Conservation (phyloP, 2,329 filamentous ascomycete species). For the Botrytis pseudocinerea region DNA sequence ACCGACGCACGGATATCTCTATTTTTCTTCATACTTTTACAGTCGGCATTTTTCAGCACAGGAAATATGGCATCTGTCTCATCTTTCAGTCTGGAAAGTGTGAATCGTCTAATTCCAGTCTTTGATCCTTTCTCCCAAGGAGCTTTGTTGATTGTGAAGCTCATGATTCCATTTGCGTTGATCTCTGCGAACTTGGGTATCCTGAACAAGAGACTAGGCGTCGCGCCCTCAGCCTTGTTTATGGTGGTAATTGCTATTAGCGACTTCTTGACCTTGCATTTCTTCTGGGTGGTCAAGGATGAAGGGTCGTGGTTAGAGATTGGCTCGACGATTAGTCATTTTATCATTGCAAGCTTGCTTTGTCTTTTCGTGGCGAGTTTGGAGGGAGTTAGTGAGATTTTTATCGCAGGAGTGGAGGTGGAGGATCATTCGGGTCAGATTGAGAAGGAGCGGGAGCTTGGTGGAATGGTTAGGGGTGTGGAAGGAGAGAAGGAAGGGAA, state of each 20-base stretch:
- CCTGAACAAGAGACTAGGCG: conserved; percentile 77
- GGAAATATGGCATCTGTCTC: conserved; percentile 94
- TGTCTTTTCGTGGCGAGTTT: conserved; percentile 88
- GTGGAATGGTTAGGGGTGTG: conserved; percentile 26
- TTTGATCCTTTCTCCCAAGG: conserved; percentile 94
- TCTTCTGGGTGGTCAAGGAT: conserved; percentile 97
- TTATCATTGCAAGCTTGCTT: conserved; percentile 84
- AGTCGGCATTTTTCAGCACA: conserved; percentile 95
- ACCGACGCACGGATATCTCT: conserved; percentile 86
- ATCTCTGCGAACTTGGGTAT: conserved; percentile 94
- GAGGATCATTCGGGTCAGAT: conserved; percentile 39
- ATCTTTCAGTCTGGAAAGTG: conserved; percentile 89
- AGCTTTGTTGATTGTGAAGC: conserved; percentile 80
- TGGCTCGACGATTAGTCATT: conserved; percentile 93
- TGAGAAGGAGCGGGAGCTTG: conserved; percentile 37
- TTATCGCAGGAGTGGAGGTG: conserved; percentile 79
- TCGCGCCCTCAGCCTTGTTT: conserved; percentile 86
- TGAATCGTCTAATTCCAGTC: conserved; percentile 81
- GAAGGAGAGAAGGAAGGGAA: conserved; percentile 26
- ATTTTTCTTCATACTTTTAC: conserved; percentile 93
- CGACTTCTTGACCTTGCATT: conserved; percentile 89
- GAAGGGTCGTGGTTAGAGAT: conserved; percentile 98
- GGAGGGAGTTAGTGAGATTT: conserved; percentile 80
- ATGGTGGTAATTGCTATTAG: conserved; percentile 92
- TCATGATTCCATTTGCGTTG: conserved; percentile 89